Base-by-base conservation (phyloP, 2,329 filamentous ascomycete genomes). In the Chaetomium sp. region DNA sequence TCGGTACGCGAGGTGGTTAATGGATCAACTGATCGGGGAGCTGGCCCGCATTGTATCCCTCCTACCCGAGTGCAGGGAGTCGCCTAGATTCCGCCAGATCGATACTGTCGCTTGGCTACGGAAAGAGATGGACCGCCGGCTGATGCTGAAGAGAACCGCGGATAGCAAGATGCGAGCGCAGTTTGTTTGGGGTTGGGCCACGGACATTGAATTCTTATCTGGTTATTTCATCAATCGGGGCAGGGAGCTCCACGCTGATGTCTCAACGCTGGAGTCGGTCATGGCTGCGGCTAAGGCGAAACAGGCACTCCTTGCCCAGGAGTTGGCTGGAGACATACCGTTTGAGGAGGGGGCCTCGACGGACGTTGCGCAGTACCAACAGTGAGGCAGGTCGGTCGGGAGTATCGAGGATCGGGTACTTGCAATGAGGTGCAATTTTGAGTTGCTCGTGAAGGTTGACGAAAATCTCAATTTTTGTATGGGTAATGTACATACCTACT, bases 151-250 rank as follows among this genome's bases (percentile, higher is more conserved):
- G 54, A 82, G 84, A 51, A 73, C 77, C 5, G 70, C 71, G 7
- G 64, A 69, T 43, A 88, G 83, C 64, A 79, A 76, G 19, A 90
- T 95, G 83, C 73, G 88, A 5, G 77, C 79, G 52, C 82, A 86
- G 64, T 74, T 91, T 10, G 72, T 81, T 9, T 69, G 71, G 1
- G 86, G 88, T 1, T 72, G 74, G 58, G 72, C 76, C 56, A 90
- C 89, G 0, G 90, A 96, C 65, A 81, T 96, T 42, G 82, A 91
- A 46, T 95, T 86, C 65, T 80, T 92, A 62, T 96, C 95, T 68
- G 92, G 91, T 0, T 99, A 92, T 72, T 87, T 99, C 57, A 78
- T 95, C 36, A 78, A 76, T 50, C 80, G 86, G 42, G 94, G 88
- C 0, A 78, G 81, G 63, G 81, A 88, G 67, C 65, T 91, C 58